Percentiles rank a stretch among this genome's conserved stretches.
phyloP scores from a whole-genome alignment of 2,329 filamentous ascomycete species.

The Teratosphaeria nubilosa region DNA sequence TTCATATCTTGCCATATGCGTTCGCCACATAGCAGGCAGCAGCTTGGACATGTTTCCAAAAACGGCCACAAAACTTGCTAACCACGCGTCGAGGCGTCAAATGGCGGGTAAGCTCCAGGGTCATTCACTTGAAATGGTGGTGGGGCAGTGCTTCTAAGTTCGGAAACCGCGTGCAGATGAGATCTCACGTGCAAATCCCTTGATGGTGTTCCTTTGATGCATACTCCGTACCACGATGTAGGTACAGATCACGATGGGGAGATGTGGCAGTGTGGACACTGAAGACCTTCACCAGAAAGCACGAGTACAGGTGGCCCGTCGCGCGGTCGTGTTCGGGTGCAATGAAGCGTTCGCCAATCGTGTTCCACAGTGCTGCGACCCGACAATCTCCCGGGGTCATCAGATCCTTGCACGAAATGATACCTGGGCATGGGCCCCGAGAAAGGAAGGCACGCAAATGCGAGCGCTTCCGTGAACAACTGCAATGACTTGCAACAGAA shows the following conservation, averaged over 20 bases:
- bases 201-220: no score
- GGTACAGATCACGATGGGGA: no score
- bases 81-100: neutral
- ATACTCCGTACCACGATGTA: no score
- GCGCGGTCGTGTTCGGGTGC: neutral
- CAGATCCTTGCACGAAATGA: neutral
- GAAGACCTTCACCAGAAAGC: neutral
- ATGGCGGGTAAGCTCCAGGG: neutral
- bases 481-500: no score
- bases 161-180: no score
- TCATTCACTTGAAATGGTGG: neutral
- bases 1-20: neutral
- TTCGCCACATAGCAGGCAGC: neutral
- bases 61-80: neutral
- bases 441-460: neutral
- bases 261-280: no score
- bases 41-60: neutral
- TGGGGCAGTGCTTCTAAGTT: neutral
- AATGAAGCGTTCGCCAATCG: neutral
- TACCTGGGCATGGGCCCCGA: neutral
- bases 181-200: no score
- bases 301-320: neutral
- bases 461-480: neutral
- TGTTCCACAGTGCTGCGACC: neutral
- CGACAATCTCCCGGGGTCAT: neutral